These are phyloP conservation scores for Psidium guajava DNA, from an alignment of 345 rosid genomes.

Conservation along the genomic window DNA sequence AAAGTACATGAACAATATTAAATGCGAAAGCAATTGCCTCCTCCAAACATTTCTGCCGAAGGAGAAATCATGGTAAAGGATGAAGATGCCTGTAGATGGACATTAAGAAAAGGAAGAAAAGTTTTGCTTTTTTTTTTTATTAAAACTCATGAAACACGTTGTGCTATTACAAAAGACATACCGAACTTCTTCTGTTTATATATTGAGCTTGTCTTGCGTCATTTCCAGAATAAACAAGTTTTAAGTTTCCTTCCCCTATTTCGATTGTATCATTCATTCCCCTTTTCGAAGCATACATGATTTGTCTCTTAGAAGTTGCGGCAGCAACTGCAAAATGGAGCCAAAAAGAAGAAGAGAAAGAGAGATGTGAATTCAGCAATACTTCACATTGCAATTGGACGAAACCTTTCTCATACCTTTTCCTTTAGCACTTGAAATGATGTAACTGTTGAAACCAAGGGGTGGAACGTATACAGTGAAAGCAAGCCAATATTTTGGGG, in stretches of 20 bases:
- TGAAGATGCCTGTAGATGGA: background rate
- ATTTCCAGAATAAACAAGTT: background rate
- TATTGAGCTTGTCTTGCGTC: background rate
- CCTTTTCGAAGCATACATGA: background rate
- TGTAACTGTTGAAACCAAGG: conserved; percentile 80
- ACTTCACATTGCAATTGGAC: background rate
- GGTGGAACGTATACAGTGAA: conserved; percentile 73
- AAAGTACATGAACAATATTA: background rate
- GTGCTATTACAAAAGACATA: background rate
- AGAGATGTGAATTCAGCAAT: background rate
- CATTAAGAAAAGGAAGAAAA: background rate
- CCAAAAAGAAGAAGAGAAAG: background rate
- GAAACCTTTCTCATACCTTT: conserved; percentile 33
- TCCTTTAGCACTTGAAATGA: conserved; percentile 42
- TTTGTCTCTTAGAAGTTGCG: background rate
- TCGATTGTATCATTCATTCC: background rate
- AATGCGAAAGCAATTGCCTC: background rate
- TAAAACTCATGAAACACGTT: background rate
- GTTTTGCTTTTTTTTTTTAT: background rate
- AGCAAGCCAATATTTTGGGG: conserved; percentile 78
- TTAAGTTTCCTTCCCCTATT: background rate
- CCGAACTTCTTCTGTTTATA: background rate
- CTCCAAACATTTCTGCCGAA: background rate
- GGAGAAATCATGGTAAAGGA: background rate
- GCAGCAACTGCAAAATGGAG: background rate